These are phyloP conservation scores for Suaeda aralocaspica DNA, from an alignment of 148 eudicot genomes.

Conservation along the genomic window DNA sequence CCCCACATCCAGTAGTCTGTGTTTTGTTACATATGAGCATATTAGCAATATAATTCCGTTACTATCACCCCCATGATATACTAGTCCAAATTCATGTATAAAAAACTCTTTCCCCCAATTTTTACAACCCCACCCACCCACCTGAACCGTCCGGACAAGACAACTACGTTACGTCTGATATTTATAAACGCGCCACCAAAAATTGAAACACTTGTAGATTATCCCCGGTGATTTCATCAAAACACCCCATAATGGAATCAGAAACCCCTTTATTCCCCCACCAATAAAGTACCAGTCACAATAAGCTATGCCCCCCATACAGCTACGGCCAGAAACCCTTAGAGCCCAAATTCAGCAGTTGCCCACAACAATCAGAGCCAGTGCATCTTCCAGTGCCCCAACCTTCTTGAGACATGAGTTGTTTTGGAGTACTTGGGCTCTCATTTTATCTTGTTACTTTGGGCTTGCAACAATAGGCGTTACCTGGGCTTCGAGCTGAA, in stretches of 20 bases:
- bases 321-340: conserved; percentile 89
- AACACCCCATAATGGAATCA: too few relatives aligned
- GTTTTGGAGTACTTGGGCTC: conserved; percentile 2
- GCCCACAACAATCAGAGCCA: conserved; percentile 79
- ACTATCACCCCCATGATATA: too few relatives aligned
- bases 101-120: too few relatives aligned
- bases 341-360: conserved; percentile 78
- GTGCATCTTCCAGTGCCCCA: conserved; percentile 88
- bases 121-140: too few relatives aligned
- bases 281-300: conserved; percentile 89
- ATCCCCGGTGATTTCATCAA: too few relatives aligned
- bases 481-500: conserved; percentile 41
- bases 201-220: neutral
- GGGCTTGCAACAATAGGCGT: conserved; percentile 70
- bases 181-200: too few relatives aligned
- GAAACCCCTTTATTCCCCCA: too few relatives aligned
- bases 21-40: too few relatives aligned
- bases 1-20: too few relatives aligned
- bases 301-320: too few relatives aligned
- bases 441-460: conserved; percentile 44
- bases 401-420: conserved; percentile 57
- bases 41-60: too few relatives aligned
- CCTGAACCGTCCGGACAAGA: neutral
- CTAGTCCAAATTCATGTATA: neutral
- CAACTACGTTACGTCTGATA: too few relatives aligned